Evolutionary conservation across 768 basidiomycete genomes (phyloP), one percentile per base, ranked within the genome.

Genomic region (Pleurotus tuber-regium): DNA sequence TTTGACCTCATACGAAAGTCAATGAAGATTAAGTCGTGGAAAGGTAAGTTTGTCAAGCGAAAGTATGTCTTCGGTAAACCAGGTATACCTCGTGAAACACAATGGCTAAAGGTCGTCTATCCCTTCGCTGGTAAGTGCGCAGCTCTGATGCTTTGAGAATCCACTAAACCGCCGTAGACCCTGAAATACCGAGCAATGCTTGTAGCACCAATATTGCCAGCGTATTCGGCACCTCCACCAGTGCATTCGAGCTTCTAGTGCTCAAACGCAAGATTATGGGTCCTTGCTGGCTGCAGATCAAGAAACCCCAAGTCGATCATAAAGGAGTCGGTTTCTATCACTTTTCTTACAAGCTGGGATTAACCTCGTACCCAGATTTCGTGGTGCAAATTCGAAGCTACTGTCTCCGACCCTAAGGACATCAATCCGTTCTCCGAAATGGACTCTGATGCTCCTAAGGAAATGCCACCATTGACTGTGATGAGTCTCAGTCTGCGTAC

Each of bases 201-300:
- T 81, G 80, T 33, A 92, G 90, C 41, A 84, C 89, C 7, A 95
- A 90, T 44, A 95, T 98, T 63, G 77, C 83, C 28, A 83, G 81
- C 51, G 85, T 98, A 9, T 89, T 98, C 58, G 97, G 97, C 10
- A 89, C 95, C 2, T 94, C 84, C 57, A 96, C 94, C 4, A 91
- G 74, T 47, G 88, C 96, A 0, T 99, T 99, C 59, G 97, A 98
- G 65, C 72, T 92, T 8, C 80, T 99, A 16, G 95, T 94, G 2
- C 59, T 98, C 40, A 98, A 98, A 67, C 84, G 94, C 26, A 97
- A 95, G 70, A 97, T 98, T 52, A 98, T 98, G 94, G 97, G 97
- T 0, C 95, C 97, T 0, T 98, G 97, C 64, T 99, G 97, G 97
- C 73, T 99, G 39, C 78, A 86, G 51, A 79, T 99, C 55, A 87